Conservation (phyloP, 495 filamentous ascomycete genomes). For the Saxophila tyrrhenica region DNA sequence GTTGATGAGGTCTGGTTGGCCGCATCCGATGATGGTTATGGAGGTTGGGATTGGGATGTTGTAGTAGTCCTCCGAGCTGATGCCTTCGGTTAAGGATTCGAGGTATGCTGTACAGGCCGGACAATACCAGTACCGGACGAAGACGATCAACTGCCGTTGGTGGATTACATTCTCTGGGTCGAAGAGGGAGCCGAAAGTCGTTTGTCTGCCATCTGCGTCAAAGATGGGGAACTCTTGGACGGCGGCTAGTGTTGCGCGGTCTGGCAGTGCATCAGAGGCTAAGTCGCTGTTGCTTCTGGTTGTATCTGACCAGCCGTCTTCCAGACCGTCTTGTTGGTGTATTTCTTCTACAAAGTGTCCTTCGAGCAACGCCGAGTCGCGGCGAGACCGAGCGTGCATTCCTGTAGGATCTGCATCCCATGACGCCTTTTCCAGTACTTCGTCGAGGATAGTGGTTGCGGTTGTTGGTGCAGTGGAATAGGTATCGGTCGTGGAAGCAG, state of each 20-base stretch:
- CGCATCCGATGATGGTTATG: slow-evolving; percentile 69
- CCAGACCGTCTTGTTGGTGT: not conserved
- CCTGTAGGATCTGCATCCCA: not conserved
- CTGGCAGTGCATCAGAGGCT: slow-evolving; percentile 11
- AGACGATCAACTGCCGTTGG: slow-evolving; percentile 55
- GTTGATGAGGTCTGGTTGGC: slow-evolving; percentile 58
- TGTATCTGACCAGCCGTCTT: slow-evolving; percentile 13
- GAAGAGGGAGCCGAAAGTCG: slow-evolving; percentile 60
- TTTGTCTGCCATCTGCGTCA: slow-evolving; percentile 49
- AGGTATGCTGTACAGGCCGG: slow-evolving; percentile 46
- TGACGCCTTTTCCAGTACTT: not conserved
- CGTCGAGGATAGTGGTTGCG: not conserved
- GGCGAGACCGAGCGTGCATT: not conserved
- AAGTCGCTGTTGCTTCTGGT: slow-evolving; percentile 8
- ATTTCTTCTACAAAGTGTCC: not conserved
- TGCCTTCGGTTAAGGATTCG: slow-evolving; percentile 8
- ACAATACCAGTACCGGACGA: slow-evolving; percentile 85
- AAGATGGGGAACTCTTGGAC: slow-evolving; percentile 45
- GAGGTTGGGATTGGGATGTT: slow-evolving; percentile 52
- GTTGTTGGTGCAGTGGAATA: not conserved
- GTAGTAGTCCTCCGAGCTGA: slow-evolving; percentile 59
- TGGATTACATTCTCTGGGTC: slow-evolving; percentile 38
- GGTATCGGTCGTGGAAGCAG: not conserved
- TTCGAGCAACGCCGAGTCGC: not conserved
- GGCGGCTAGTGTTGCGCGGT: slow-evolving; percentile 16